phyloP scores from a whole-genome alignment of 2,329 filamentous ascomycete species.

The Trichoderma breve region DNA sequence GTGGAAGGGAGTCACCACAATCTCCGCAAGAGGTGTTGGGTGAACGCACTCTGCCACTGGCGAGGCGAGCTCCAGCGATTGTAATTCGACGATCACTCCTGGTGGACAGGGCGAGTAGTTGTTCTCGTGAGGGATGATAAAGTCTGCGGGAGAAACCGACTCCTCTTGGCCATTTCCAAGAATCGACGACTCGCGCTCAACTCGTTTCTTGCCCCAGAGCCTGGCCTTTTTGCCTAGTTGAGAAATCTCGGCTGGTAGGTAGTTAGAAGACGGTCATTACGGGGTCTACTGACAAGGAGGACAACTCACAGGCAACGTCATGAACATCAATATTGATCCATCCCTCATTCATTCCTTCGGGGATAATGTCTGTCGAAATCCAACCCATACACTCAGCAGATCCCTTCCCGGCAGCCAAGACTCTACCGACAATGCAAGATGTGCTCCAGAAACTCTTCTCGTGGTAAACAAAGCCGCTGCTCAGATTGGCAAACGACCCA shows the following conservation, averaged over 20 bases:
- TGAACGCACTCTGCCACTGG: conserved; percentile 43
- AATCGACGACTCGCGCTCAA: conserved; percentile 61
- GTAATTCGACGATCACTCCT: conserved; percentile 48
- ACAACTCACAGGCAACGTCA: conserved; percentile 48
- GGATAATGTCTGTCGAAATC: conserved; percentile 61
- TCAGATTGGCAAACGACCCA: conserved; percentile 60
- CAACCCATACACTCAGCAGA: conserved; percentile 67
- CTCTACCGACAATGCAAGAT: conserved; percentile 61
- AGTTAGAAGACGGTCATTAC: background rate
- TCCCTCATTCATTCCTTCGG: conserved; percentile 50
- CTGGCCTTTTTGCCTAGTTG: conserved; percentile 55
- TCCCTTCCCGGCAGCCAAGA: conserved; percentile 61
- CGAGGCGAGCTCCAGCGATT: conserved; percentile 49
- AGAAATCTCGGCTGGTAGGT: conserved; percentile 45
- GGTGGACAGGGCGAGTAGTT: conserved; percentile 49
- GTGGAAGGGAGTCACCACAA: conserved; percentile 38
- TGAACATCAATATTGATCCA: conserved; percentile 60
- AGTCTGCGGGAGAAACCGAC: conserved; percentile 59
- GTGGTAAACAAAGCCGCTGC: conserved; percentile 62
- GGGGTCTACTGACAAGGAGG: background rate
- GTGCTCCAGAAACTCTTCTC: conserved; percentile 69
- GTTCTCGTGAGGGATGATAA: conserved; percentile 59
- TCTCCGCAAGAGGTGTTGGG: conserved; percentile 45
- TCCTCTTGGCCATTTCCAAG: conserved; percentile 56
- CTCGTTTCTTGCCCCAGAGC: conserved; percentile 57